Conservation (phyloP, 2,329 filamentous ascomycete species). For the Beauveria bassiana region DNA sequence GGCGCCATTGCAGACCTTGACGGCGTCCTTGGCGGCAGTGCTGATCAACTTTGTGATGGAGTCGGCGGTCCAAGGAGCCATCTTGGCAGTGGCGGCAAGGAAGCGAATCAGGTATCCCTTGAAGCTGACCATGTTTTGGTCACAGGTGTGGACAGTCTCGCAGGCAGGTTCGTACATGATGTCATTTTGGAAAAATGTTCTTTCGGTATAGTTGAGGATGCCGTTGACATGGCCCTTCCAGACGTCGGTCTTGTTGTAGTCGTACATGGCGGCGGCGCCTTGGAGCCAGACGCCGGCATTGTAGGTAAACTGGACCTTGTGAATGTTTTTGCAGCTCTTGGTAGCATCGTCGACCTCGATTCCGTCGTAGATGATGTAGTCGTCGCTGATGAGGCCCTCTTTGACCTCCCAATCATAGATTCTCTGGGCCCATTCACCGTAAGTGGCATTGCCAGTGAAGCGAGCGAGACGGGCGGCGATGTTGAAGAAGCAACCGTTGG, state of each 20-base stretch:
- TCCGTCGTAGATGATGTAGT: constrained; percentile 49
- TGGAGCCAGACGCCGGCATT: constrained; percentile 61
- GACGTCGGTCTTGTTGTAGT: constrained; percentile 42
- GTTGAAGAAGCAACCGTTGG: constrained; percentile 65
- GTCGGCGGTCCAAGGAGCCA: constrained; percentile 45
- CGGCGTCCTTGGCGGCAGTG: constrained; percentile 45
- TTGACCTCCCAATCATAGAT: constrained; percentile 58
- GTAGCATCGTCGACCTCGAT: constrained; percentile 28
- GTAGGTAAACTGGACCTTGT: constrained; percentile 60
- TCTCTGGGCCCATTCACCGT: constrained; percentile 65
- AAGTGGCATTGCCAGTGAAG: constrained; percentile 74
- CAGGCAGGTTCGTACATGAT: constrained; percentile 61
- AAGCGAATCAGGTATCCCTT: constrained; percentile 69
- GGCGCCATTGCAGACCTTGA: constrained; percentile 41
- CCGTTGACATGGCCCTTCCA: constrained; percentile 55
- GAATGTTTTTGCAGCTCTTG: constrained; percentile 41
- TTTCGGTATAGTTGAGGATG: constrained; percentile 42
- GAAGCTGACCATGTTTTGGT: constrained; percentile 66
- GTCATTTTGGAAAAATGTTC: constrained; percentile 45
- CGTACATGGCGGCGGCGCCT: constrained; percentile 54
- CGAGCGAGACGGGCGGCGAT: constrained; percentile 62
- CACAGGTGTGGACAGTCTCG: constrained; percentile 53
- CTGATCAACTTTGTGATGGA: constrained; percentile 44
- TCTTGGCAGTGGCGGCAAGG: constrained; percentile 46
- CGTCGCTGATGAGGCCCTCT: constrained; percentile 47